Conservation (phyloP, 495 filamentous ascomycete species). For the Hypoxylon fuscum region DNA sequence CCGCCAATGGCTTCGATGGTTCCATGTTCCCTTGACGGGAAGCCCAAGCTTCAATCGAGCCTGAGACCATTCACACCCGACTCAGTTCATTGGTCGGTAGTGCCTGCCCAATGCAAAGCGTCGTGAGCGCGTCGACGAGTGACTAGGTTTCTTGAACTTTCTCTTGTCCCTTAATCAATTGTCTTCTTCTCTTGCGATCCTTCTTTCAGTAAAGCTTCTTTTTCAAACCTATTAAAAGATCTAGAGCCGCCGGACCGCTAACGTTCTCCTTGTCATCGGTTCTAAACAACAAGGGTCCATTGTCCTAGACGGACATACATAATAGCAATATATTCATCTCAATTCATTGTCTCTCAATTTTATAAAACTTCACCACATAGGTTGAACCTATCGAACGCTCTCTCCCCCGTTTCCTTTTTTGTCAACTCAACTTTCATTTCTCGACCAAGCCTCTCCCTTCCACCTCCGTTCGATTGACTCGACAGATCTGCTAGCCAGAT, state of each 20-base stretch:
- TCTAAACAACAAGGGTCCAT: constrained; percentile 19
- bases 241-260: constrained; percentile 17
- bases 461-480: constrained; percentile 31
- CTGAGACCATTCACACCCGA: constrained; percentile 32
- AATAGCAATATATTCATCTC: constrained; percentile 32
- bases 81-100: constrained; percentile 33
- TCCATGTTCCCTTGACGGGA: constrained; percentile 11
- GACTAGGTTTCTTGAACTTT: constrained; percentile 12
- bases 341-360: constrained; percentile 31
- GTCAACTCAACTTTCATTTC: constrained; percentile 20
- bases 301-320: constrained; percentile 44
- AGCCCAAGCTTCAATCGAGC: constrained; percentile 25
- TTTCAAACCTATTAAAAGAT: constrained; percentile 30
- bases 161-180: constrained; percentile 29
- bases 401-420: constrained; percentile 7
- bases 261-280: constrained; percentile 23
- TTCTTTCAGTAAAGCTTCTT: constrained; percentile 18
- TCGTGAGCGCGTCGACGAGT: constrained; percentile 8
- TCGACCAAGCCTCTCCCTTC: constrained; percentile 16
- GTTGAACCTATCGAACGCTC: constrained; percentile 9
- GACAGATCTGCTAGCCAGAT: constrained; percentile 44
- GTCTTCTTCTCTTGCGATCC: constrained; percentile 18
- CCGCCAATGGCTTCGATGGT: constrained; percentile 24
- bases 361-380: constrained; percentile 23
- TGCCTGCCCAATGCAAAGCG: constrained; percentile 32